phyloP scores from a whole-genome alignment of 306 rosid genomes.

The Urtica urens region DNA sequence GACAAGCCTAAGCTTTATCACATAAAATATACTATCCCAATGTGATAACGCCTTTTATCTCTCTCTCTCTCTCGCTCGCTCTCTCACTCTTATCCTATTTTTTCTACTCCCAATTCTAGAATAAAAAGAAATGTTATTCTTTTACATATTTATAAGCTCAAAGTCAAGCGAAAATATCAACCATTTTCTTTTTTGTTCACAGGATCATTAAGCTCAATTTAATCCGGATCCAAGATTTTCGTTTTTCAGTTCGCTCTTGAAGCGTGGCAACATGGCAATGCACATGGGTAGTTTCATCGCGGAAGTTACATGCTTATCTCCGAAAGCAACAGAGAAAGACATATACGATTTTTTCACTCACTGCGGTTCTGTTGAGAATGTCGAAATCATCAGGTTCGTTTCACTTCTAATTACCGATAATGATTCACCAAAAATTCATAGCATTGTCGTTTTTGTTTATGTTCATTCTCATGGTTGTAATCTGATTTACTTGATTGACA shows the following conservation, averaged over 20 bases:
- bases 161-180: not conserved
- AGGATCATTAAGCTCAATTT: constrained; percentile 12
- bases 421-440: not conserved
- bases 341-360: constrained; percentile 56
- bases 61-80: constrained; percentile 15
- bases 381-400: constrained; percentile 57
- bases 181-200: constrained; percentile 10
- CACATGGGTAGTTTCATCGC: constrained; percentile 57
- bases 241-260: constrained; percentile 10
- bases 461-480: no score
- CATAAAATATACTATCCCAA: constrained; percentile 15
- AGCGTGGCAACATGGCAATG: constrained; percentile 37
- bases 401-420: constrained; percentile 19
- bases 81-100: constrained; percentile 28
- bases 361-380: constrained; percentile 64
- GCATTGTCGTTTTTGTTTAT: no score
- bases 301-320: constrained; percentile 65
- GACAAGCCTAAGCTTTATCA: constrained; percentile 7
- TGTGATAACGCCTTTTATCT: constrained; percentile 28
- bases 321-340: constrained; percentile 63
- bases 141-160: constrained; percentile 8
- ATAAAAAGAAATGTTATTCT: constrained; percentile 12
- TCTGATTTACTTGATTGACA: no score
- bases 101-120: constrained; percentile 13
- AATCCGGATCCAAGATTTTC: no score